Evolutionary conservation across 805 yeast species (phyloP).

Genomic region (Cyberlindnera xylosilytica): DNA sequence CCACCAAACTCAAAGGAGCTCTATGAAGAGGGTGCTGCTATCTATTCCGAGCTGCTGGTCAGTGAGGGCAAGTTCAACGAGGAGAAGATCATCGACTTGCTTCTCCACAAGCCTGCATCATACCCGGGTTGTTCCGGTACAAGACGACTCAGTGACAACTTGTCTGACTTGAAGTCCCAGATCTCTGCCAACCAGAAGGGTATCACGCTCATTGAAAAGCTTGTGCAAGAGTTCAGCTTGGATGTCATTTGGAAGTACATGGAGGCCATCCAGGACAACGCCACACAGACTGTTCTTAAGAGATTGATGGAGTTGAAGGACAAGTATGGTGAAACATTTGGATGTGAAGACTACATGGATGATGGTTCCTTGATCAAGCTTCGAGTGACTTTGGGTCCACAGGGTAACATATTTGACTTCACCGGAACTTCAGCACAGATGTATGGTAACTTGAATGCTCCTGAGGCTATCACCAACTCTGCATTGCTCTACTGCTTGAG

Average conservation of each 20-base stretch:
- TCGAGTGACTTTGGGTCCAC: conserved; percentile 44
- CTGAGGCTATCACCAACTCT: conserved; percentile 82
- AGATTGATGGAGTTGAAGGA: conserved; percentile 44
- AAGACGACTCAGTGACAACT: conserved; percentile 75
- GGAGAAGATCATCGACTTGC: conserved; percentile 55
- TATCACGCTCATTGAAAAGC: conserved; percentile 54
- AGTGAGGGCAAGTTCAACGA: conserved; percentile 72
- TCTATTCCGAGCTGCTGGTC: conserved; percentile 73
- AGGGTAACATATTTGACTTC: conserved; percentile 74
- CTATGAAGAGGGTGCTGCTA: conserved; percentile 90
- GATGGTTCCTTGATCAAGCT: conserved; percentile 73
- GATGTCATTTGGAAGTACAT: conserved; percentile 65
- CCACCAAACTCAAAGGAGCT: conserved; percentile 86
- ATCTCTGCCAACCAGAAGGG: conserved; percentile 89
- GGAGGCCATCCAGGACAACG: conserved; percentile 79
- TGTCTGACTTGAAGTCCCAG: conserved; percentile 82
- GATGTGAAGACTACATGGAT: conserved; percentile 69
- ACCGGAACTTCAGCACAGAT: conserved; percentile 84
- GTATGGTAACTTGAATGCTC: conserved; percentile 90
- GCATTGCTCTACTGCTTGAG: conserved; percentile 87
- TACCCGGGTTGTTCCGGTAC: conserved; percentile 89
- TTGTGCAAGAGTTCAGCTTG: conserved; percentile 62
- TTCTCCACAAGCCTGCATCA: conserved; percentile 73
- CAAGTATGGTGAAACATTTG: conserved; percentile 39
- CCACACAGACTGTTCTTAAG: conserved; percentile 64